A percentile compares a stretch with the other conserved stretches of the same genome.
phyloP scores from a whole-genome alignment of 352 stramenopile genomes.

The Phytophthora fragariae region DNA sequence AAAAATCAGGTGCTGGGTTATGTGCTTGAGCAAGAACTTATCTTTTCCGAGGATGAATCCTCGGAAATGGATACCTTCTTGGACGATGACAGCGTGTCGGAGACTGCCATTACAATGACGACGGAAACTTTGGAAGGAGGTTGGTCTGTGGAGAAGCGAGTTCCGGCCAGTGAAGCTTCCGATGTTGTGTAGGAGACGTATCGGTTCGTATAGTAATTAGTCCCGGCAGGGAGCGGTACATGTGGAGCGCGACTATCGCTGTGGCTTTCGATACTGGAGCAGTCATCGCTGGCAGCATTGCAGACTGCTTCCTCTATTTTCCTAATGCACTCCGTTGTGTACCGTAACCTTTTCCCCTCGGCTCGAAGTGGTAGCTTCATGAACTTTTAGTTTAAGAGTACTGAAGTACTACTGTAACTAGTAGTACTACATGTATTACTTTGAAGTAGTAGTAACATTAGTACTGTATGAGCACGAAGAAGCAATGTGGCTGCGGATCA shows the following conservation, averaged over 20 bases:
- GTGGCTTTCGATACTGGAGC: slow-evolving; percentile 4
- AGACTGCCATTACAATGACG: slow-evolving; percentile 51
- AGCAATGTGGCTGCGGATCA: no score
- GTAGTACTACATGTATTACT: no score
- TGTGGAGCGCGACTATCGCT: not conserved
- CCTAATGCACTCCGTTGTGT: slow-evolving; percentile 13
- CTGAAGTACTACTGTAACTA: no score
- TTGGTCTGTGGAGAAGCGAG: slow-evolving; percentile 86
- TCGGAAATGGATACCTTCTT: slow-evolving; percentile 82
- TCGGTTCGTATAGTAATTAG: slow-evolving; percentile 39
- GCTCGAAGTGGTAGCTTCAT: not conserved
- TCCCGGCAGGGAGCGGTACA: slow-evolving; percentile 11
- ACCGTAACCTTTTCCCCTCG: not conserved
- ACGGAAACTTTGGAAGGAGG: slow-evolving; percentile 83
- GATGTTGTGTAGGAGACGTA: slow-evolving; percentile 56
- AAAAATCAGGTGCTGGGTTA: slow-evolving; percentile 88
- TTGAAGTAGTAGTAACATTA: no score
- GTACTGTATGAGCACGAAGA: no score
- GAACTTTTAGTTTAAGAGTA: no score
- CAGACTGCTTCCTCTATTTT: not conserved
- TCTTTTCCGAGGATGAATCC: slow-evolving; percentile 71
- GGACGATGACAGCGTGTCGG: slow-evolving; percentile 48
- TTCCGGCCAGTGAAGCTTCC: slow-evolving; percentile 56
- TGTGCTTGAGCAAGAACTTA: slow-evolving; percentile 79
- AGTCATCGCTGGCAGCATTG: not conserved